Conservation (phyloP, 176 grass and related monocot genomes). For the Ensete ventricosum region DNA sequence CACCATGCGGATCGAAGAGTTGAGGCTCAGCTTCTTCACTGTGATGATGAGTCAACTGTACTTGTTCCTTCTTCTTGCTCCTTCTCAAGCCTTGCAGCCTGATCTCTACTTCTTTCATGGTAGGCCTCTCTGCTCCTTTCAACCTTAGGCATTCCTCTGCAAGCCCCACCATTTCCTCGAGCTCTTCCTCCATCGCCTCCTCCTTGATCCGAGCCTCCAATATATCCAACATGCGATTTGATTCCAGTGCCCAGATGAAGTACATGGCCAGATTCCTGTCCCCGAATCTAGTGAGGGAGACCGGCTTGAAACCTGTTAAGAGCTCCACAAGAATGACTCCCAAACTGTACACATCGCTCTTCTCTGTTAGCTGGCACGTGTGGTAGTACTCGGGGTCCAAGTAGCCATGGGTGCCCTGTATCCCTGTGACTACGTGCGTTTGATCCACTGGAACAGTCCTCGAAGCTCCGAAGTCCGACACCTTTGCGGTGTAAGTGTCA, state of each 20-base stretch:
- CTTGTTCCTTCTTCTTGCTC: not conserved
- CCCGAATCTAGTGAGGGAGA: not conserved
- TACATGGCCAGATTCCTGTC: not conserved
- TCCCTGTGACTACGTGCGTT: constrained; percentile 23
- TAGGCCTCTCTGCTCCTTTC: not conserved
- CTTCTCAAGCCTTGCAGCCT: not conserved
- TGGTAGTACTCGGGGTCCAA: constrained; percentile 48
- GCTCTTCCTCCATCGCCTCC: not conserved
- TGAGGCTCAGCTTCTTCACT: too few relatives aligned
- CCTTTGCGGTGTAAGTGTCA: constrained; percentile 35
- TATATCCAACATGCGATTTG: not conserved
- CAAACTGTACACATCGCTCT: constrained; percentile 47
- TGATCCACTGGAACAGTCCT: constrained; percentile 33
- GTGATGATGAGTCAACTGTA: too few relatives aligned
- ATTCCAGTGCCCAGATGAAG: not conserved
- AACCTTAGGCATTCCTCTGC: not conserved
- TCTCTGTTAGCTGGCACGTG: constrained; percentile 33
- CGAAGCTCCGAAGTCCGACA: constrained; percentile 55
- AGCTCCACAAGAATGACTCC: constrained; percentile 46
- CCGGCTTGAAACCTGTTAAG: constrained; percentile 29
- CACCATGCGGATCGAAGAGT: too few relatives aligned
- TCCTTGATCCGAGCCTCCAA: not conserved
- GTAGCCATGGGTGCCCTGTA: constrained; percentile 46
- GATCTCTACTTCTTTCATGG: constrained; percentile 1
- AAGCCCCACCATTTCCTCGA: not conserved